phyloP scores from a whole-genome alignment of 371 early-diverging fungal genomes.

The Capniomyces stellatus region DNA sequence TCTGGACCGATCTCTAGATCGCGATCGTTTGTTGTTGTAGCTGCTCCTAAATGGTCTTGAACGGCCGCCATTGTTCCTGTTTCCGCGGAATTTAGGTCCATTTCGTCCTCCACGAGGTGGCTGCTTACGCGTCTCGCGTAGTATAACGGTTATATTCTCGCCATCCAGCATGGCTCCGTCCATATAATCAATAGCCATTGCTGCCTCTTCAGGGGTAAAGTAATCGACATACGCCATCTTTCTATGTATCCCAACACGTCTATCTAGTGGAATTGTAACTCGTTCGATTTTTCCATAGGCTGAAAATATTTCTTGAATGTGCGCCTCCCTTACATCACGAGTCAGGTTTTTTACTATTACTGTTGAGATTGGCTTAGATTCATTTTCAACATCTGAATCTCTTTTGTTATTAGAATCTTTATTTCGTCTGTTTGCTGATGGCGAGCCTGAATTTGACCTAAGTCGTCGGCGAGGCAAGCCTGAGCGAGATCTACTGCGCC shows the following conservation, averaged over 20 bases:
- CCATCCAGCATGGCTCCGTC: not conserved
- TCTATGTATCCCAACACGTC: not conserved
- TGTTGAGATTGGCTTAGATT: not conserved
- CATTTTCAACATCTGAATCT: not conserved
- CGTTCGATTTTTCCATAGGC: constrained; percentile 3
- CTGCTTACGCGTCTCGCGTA: not conserved
- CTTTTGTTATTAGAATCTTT: not conserved
- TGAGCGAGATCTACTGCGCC: not conserved
- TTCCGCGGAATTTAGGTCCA: not conserved
- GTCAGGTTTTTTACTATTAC: constrained; percentile 1
- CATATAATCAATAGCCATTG: constrained; percentile 4
- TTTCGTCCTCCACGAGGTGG: not conserved
- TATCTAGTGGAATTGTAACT: not conserved
- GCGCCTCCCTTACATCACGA: not conserved
- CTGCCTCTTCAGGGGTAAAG: not conserved
- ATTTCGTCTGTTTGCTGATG: not conserved
- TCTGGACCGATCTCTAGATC: not conserved
- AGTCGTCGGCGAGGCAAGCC: not conserved
- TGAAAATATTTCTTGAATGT: not conserved
- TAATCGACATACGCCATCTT: constrained; percentile 3
- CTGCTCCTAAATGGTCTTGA: not conserved
- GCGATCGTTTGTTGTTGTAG: not conserved
- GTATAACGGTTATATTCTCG: not conserved
- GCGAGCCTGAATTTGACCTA: not conserved
- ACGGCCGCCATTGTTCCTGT: not conserved